Evolutionary conservation across 108 stramenopile species (phyloP).

Genomic region (Heterococcus sp.): DNA sequence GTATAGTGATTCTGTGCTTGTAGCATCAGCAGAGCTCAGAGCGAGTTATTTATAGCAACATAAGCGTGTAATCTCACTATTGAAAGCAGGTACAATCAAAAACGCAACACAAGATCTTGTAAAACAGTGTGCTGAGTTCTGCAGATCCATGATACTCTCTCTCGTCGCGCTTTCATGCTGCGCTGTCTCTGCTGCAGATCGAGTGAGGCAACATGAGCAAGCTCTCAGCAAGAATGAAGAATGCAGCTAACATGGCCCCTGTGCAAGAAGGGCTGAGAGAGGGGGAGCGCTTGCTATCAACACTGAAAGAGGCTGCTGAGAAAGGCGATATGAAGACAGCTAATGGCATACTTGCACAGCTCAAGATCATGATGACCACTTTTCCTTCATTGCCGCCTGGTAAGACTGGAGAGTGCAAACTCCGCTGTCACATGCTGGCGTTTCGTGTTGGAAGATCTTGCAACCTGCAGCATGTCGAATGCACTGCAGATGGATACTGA

Average conservation of each 20-base stretch:
- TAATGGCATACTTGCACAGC: conserved; percentile 19
- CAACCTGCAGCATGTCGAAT: too few species aligned
- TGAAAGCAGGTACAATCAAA: too few species aligned
- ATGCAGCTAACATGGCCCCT: neutral
- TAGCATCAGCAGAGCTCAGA: neutral
- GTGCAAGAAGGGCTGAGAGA: neutral
- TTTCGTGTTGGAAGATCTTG: too few species aligned
- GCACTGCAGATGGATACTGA: too few species aligned
- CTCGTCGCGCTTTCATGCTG: neutral
- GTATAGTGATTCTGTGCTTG: neutral
- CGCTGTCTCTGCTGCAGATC: neutral
- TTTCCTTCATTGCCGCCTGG: conserved; percentile 38
- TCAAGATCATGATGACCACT: conserved; percentile 33
- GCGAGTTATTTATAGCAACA: neutral
- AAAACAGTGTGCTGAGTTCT: neutral
- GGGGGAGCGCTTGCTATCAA: neutral
- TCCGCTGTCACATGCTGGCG: too few species aligned
- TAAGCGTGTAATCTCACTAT: too few species aligned
- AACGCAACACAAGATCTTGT: neutral
- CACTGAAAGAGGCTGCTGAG: neutral
- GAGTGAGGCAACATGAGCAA: neutral
- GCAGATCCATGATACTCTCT: neutral
- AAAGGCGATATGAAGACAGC: neutral
- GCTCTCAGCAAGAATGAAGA: neutral
- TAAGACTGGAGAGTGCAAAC: too few species aligned